These are phyloP conservation scores for Heracleum sosnowskyi DNA, from an alignment of 129 eudicot genomes.

Conservation along the genomic window DNA sequence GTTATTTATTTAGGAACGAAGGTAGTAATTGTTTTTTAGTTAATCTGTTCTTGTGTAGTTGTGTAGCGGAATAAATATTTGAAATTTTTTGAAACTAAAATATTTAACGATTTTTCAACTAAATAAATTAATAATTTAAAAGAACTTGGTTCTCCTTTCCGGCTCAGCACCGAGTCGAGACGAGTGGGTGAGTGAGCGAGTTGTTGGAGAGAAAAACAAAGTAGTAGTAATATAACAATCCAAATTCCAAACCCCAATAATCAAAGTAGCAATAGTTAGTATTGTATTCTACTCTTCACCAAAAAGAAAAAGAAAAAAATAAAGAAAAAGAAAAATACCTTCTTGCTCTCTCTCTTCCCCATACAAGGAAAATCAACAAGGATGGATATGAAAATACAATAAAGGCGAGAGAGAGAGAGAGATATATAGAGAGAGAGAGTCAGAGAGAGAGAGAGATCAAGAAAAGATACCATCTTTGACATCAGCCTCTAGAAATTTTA, in stretches of 20 bases:
- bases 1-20: too few relatives aligned
- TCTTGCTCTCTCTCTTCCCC: conserved; percentile 17
- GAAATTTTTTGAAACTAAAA: too few relatives aligned
- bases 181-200: background rate
- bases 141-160: too few relatives aligned
- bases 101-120: too few relatives aligned
- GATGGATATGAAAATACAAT: background rate
- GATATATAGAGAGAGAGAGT: background rate
- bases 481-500: background rate
- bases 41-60: too few relatives aligned
- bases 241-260: background rate
- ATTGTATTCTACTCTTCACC: background rate
- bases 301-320: conserved; percentile 2
- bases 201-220: background rate
- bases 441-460: background rate
- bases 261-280: background rate
- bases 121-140: too few relatives aligned
- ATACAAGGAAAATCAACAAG: conserved; percentile 22
- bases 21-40: too few relatives aligned
- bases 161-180: background rate
- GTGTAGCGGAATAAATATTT: too few relatives aligned
- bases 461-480: background rate
- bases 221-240: background rate
- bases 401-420: background rate
- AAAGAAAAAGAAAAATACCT: conserved; percentile 7